These are phyloP conservation scores for Spizellomyces punctatus DNA, from an alignment of 192 early-diverging fungal species.

Conservation along the genomic window DNA sequence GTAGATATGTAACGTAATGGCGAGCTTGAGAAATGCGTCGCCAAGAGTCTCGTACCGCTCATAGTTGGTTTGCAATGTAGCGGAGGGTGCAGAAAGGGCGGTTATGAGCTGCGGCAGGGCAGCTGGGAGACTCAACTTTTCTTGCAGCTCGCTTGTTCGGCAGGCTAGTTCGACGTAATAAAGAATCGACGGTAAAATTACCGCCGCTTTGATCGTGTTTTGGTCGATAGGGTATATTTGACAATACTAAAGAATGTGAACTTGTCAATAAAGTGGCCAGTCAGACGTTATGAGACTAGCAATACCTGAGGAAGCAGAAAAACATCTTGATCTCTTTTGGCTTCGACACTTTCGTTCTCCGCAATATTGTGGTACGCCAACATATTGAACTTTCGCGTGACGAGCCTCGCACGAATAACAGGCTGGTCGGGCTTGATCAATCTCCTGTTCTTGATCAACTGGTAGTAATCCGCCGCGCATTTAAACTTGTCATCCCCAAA, in stretches of 20 bases:
- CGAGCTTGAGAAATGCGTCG: constrained; percentile 85
- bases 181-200: constrained; percentile 25
- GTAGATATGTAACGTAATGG: constrained; percentile 73
- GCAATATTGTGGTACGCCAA: constrained; percentile 29
- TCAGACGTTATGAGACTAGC: not conserved
- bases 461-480: constrained; percentile 29
- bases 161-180: constrained; percentile 28
- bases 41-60: constrained; percentile 89
- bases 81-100: constrained; percentile 76
- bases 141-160: constrained; percentile 14
- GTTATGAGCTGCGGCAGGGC: constrained; percentile 33
- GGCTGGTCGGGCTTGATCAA: constrained; percentile 16
- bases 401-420: constrained; percentile 25
- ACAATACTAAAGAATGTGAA: constrained; percentile 16
- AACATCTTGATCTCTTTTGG: constrained; percentile 23
- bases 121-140: constrained; percentile 19
- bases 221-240: constrained; percentile 17
- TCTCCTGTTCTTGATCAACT: not conserved
- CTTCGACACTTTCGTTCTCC: constrained; percentile 21
- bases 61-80: constrained; percentile 72
- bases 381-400: constrained; percentile 33
- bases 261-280: not conserved
- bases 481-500: constrained; percentile 27
- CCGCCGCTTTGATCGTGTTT: constrained; percentile 4
- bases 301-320: constrained; percentile 33